These are phyloP conservation scores for Syncephalastrum sp. DNA, from an alignment of 371 early-diverging fungal genomes.

Conservation along the genomic window DNA sequence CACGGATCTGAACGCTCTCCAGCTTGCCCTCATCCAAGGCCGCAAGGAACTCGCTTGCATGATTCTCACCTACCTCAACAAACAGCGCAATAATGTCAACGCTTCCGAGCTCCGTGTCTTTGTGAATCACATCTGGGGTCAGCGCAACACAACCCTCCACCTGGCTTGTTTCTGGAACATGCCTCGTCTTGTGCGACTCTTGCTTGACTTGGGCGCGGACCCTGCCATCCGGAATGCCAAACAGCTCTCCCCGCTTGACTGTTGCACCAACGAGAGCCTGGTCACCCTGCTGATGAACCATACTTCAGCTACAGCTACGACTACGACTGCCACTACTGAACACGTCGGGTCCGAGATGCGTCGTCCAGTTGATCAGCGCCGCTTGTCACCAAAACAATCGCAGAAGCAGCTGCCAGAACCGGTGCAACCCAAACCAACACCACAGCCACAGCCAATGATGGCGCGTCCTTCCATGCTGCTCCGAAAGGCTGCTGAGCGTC, in stretches of 20 bases:
- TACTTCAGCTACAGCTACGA: background rate
- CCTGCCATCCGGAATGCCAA: constrained; percentile 26
- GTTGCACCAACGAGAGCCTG: constrained; percentile 25
- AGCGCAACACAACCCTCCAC: constrained; percentile 35
- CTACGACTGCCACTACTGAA: constrained; percentile 6
- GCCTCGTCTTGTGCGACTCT: constrained; percentile 38
- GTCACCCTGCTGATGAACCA: constrained; percentile 15
- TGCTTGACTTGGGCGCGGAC: constrained; percentile 39
- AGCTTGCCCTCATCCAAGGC: constrained; percentile 15
- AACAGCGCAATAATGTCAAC: background rate
- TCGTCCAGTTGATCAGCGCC: background rate
- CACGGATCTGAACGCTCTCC: constrained; percentile 22
- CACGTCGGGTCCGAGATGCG: background rate
- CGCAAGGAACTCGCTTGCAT: constrained; percentile 2
- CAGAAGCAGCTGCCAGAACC: background rate
- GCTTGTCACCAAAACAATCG: background rate
- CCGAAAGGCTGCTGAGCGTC: constrained; percentile 19
- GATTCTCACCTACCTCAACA: constrained; percentile 4
- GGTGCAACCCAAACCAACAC: background rate
- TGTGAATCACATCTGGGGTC: constrained; percentile 35
- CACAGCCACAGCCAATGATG: constrained; percentile 7
- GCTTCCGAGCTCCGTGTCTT: constrained; percentile 19
- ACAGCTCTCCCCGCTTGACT: constrained; percentile 35
- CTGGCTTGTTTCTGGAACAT: constrained; percentile 42
- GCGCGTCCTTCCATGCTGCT: constrained; percentile 22